These are phyloP conservation scores for Solanum sejunctum DNA, from an alignment of 257 asterid species.

Conservation along the genomic window DNA sequence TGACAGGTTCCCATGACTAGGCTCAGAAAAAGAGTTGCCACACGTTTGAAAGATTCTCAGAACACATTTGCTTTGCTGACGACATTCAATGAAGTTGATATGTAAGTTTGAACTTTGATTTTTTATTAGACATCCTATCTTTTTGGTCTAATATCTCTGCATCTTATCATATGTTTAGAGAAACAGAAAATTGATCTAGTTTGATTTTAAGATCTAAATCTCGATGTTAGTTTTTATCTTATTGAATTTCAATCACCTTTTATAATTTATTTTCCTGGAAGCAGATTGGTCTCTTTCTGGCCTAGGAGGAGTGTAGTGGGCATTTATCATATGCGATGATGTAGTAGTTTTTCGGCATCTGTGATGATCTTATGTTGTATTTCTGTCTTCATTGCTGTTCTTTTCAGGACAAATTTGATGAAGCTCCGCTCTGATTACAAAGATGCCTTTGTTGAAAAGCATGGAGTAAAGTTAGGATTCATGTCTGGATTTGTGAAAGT, in stretches of 20 bases:
- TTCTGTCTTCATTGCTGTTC: not conserved
- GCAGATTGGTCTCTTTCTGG: not conserved
- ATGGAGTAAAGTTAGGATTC: constrained; percentile 92
- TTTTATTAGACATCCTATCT: not conserved
- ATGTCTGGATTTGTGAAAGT: constrained; percentile 97
- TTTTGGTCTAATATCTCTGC: not conserved
- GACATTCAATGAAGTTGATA: constrained; percentile 96
- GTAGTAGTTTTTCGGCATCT: not conserved
- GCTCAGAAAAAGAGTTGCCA: constrained; percentile 88
- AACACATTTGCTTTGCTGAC: constrained; percentile 95
- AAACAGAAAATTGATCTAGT: not conserved
- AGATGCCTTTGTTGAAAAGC: constrained; percentile 87
- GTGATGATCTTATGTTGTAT: not conserved
- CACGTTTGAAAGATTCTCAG: constrained; percentile 95
- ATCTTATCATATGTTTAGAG: not conserved
- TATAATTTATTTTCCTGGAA: not conserved
- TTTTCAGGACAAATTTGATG: constrained; percentile 91
- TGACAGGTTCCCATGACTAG: constrained; percentile 95
- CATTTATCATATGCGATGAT: not conserved
- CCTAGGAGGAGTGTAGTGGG: not conserved
- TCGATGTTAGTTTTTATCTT: not conserved
- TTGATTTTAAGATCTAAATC: not conserved
- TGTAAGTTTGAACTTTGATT: constrained; percentile 36
- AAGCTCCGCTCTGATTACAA: constrained; percentile 94
- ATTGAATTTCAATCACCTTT: not conserved